These are phyloP conservation scores for Holtermannia corniformis DNA, from an alignment of 768 basidiomycete genomes.

Conservation along the genomic window DNA sequence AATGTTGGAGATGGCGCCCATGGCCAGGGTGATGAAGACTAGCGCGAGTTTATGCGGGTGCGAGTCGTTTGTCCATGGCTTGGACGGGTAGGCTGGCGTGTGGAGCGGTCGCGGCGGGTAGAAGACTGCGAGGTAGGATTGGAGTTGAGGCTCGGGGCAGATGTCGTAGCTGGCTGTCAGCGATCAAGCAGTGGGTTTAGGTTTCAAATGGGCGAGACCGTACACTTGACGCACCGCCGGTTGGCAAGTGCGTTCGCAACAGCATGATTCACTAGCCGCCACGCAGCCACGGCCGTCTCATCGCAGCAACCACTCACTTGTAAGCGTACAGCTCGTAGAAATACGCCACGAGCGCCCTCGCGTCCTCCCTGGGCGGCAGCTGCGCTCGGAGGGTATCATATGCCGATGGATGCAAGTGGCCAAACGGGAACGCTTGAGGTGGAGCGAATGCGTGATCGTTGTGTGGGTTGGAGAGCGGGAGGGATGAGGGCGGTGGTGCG, in stretches of 20 bases:
- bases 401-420: neutral
- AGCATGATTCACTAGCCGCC: no score
- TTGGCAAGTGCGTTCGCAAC: neutral
- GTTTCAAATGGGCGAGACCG: no score
- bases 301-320: slow-evolving; percentile 13
- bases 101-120: neutral
- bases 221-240: no score
- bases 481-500: no score
- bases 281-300: no score
- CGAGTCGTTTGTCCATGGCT: neutral
- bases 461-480: no score
- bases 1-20: slow-evolving; percentile 16
- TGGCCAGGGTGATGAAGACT: slow-evolving; percentile 13
- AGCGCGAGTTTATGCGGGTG: slow-evolving; percentile 14
- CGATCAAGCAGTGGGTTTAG: no score
- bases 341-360: slow-evolving; percentile 9
- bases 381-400: neutral
- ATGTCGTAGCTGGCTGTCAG: neutral
- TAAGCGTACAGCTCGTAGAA: slow-evolving; percentile 21
- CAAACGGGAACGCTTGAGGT: neutral
- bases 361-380: slow-evolving; percentile 14
- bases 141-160: neutral
- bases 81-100: neutral
- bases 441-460: no score
- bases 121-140: neutral